phyloP scores from a whole-genome alignment of 768 basidiomycete species.

The Termitomyces sp. region DNA sequence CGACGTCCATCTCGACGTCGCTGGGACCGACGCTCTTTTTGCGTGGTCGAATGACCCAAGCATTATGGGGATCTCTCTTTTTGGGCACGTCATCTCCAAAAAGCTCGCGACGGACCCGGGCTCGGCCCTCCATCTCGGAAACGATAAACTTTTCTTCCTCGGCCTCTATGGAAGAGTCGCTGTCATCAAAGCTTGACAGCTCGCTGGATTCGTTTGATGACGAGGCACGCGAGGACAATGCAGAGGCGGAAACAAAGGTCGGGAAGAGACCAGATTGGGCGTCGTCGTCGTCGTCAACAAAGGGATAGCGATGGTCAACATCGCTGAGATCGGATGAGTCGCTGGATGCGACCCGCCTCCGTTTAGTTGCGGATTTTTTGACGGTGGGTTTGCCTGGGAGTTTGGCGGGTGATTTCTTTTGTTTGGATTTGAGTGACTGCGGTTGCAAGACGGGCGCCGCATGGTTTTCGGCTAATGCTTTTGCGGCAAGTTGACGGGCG shows the following conservation, averaged over 20 bases:
- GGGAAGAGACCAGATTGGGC: slow-evolving; percentile 49
- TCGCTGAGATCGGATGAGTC: slow-evolving; percentile 36
- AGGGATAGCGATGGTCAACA: slow-evolving; percentile 30
- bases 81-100: slow-evolving; percentile 49
- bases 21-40: slow-evolving; percentile 67
- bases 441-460: too few relatives aligned
- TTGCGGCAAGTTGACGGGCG: too few relatives aligned
- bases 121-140: slow-evolving; percentile 44
- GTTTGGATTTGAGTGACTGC: slow-evolving; percentile 14
- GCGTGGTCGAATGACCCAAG: slow-evolving; percentile 71
- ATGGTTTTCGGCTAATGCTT: too few relatives aligned
- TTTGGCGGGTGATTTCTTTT: slow-evolving; percentile 22
- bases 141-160: slow-evolving; percentile 65
- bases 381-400: slow-evolving; percentile 14
- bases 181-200: slow-evolving; percentile 43
- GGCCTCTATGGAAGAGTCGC: slow-evolving; percentile 56
- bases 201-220: slow-evolving; percentile 45
- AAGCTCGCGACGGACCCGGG: slow-evolving; percentile 61
- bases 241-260: slow-evolving; percentile 69
- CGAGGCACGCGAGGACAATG: slow-evolving; percentile 46
- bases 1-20: slow-evolving; percentile 65
- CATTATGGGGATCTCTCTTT: slow-evolving; percentile 42
- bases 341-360: slow-evolving; percentile 30
- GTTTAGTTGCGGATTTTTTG: slow-evolving; percentile 31
- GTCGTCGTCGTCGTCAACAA: slow-evolving; percentile 31